Conservation (phyloP, 176 grass and related monocot genomes). For the Oryza brachyantha region DNA sequence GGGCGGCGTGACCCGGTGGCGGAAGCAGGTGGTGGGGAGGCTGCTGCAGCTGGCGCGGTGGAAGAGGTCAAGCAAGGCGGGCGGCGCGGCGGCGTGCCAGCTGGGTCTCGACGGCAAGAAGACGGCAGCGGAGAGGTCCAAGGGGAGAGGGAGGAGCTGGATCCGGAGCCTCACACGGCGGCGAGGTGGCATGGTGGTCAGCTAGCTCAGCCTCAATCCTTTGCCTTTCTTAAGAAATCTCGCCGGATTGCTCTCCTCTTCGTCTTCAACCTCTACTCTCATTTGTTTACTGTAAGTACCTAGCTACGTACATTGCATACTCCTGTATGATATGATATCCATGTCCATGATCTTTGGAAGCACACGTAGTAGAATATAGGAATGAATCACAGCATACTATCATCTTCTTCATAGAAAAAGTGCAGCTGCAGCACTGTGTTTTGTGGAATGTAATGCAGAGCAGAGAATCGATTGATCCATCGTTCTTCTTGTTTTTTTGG, state of each 20-base stretch:
- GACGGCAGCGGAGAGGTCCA: constrained; percentile 12
- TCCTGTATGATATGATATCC: background rate
- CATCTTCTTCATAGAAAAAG: background rate
- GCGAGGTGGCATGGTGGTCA: constrained; percentile 27
- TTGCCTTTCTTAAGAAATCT: background rate
- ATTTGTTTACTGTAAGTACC: background rate
- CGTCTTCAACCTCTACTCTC: background rate
- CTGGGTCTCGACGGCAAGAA: constrained; percentile 38
- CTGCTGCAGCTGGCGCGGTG: constrained; percentile 72
- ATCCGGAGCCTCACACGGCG: constrained; percentile 62
- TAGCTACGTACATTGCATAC: background rate
- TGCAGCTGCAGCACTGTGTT: background rate
- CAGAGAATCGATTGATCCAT: background rate
- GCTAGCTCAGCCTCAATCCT: background rate
- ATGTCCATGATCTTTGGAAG: background rate
- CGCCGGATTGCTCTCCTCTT: background rate
- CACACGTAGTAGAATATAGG: background rate
- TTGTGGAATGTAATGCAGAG: background rate
- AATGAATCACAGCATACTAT: background rate
- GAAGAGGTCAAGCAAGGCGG: constrained; percentile 58
- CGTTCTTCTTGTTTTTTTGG: background rate
- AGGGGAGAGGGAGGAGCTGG: constrained; percentile 48
- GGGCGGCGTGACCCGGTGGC: constrained; percentile 61
- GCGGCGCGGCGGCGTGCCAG: constrained; percentile 20
- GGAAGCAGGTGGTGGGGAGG: constrained; percentile 67